Base-by-base conservation (phyloP, 1,284 basidiomycete species). In the Tremellales sp. region DNA sequence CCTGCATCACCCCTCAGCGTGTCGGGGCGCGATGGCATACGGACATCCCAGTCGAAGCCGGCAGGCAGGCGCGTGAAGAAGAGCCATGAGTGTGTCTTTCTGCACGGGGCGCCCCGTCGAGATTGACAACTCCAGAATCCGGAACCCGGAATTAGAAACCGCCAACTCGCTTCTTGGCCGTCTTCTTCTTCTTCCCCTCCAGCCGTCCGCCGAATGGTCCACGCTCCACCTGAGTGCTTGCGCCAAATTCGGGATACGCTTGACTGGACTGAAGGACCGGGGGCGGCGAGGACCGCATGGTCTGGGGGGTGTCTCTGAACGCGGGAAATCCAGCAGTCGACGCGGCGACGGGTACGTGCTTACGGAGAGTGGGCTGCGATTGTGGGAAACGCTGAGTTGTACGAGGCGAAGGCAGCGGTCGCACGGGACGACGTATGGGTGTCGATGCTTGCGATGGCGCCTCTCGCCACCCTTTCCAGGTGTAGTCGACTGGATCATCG, bases 131-230 rank as follows among this genome's bases (percentile, higher is more conserved):
- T n/a, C n/a, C n/a, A n/a, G n/a, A n/a, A n/a, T n/a, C n/a, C n/a
- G n/a, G n/a, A n/a, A n/a, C n/a, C n/a, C n/a, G 29, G 29, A 8
- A 8, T 40, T 49, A 72, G 31, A 72, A 72, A 6, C 69, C 69
- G 0, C 69, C 69, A 10, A 61, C 54, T 8, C 69, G 43, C 42
- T 65, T 65, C 43, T 64, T 67, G 4, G 33, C 51, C 15, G 48
- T 53, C 39, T 68, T 68, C 54, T 62, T 66, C 45, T 54, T 59
- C 15, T 51, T 51, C 15, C 44, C 54, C 3, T 48, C 56, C 21
- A 48, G 37, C 17, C 63, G 49, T 0, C 64, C 62, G 2, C 67
- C 67, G 44, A 61, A 64, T 3, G 46, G 48, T 0, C 67, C 68
- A 8, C 59, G 40, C 40, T 70, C 69, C 2, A 58, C 52, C 37